These are phyloP conservation scores for Phtheirospermum japonicum DNA, from an alignment of 257 asterid species.

Conservation along the genomic window DNA sequence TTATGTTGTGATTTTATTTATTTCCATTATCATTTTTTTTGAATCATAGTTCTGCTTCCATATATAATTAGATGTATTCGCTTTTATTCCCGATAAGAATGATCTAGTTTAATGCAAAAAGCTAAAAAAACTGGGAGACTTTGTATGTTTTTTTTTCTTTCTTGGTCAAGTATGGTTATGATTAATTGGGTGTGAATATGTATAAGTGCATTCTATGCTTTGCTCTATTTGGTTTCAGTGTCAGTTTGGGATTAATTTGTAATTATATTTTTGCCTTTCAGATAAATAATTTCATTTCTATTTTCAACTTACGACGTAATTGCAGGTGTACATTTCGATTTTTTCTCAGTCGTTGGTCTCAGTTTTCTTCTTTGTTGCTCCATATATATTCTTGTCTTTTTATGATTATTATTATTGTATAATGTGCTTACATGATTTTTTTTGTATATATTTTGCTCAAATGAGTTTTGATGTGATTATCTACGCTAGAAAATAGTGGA, in stretches of 20 bases:
- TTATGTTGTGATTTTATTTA: too few species aligned
- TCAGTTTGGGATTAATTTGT: slow-evolving; percentile 14
- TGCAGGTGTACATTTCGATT: neutral
- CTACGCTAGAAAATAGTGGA: too few species aligned
- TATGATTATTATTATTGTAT: neutral
- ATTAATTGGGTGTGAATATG: slow-evolving; percentile 14
- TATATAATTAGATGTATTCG: too few species aligned
- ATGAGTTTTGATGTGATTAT: slow-evolving; percentile 22
- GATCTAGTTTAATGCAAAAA: neutral
- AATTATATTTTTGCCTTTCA: slow-evolving; percentile 29
- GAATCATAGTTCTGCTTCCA: too few species aligned
- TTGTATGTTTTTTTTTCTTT: neutral
- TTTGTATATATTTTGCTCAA: neutral
- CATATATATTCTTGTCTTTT: neutral
- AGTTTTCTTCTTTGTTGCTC: neutral
- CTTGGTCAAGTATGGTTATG: slow-evolving; percentile 9
- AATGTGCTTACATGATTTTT: slow-evolving; percentile 1
- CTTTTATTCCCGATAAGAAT: too few species aligned
- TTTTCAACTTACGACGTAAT: slow-evolving; percentile 3
- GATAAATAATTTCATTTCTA: slow-evolving; percentile 31
- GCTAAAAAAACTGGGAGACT: neutral
- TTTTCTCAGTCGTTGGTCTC: neutral
- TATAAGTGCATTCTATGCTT: slow-evolving; percentile 1
- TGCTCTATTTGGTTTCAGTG: slow-evolving; percentile 14
- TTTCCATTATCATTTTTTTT: too few species aligned